Percentiles rank a stretch among this genome's conserved stretches.
Conservation (phyloP, 2,329 filamentous ascomycete species). For the Aspergillus sp. region DNA sequence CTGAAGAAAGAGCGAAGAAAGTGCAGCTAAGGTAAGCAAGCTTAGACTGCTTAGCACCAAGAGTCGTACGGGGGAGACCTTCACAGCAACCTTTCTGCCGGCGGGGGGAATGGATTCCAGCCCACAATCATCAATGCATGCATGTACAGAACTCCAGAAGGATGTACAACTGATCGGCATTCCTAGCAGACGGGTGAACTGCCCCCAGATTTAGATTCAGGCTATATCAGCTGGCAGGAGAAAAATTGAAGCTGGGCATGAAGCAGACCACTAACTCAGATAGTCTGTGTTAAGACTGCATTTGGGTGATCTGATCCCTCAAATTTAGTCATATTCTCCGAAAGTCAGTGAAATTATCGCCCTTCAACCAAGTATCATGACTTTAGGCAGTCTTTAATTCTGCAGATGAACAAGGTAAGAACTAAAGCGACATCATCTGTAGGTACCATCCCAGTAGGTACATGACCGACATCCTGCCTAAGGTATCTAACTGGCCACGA, state of each 20-base stretch:
- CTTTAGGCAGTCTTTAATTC: neutral
- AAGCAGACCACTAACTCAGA: no score
- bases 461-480: no score
- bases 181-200: conserved; percentile 6
- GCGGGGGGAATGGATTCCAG: neutral
- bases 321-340: no score
- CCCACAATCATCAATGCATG: conserved; percentile 5
- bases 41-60: neutral
- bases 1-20: neutral
- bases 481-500: no score
- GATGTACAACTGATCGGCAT: conserved; percentile 7
- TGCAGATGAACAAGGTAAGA: neutral
- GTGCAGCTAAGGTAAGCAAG: conserved; percentile 1
- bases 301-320: no score
- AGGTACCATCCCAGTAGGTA: neutral
- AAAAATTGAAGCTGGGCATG: neutral
- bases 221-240: neutral
- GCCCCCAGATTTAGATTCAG: conserved; percentile 6
- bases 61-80: neutral
- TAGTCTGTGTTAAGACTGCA: no score
- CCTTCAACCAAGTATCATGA: neutral
- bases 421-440: neutral
- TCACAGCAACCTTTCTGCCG: neutral
- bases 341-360: no score
- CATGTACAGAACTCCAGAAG: conserved; percentile 3